Evolutionary conservation across 2,329 filamentous ascomycete genomes (phyloP), one percentile per base, ranked within the genome.

Genomic region (Alternaria arborescens): DNA sequence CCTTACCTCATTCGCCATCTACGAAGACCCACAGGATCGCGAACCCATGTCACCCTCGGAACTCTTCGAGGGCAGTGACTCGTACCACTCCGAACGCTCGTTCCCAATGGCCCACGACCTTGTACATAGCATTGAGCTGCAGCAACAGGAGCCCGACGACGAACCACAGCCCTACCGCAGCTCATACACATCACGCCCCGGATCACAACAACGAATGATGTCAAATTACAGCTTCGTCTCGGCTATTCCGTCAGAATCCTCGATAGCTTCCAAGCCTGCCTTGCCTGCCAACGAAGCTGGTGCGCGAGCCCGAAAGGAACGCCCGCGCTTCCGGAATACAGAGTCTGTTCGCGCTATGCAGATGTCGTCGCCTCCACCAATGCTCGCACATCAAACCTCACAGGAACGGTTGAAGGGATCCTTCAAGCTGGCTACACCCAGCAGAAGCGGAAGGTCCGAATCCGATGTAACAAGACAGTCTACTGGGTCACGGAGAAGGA

Each of bases 281-380:
- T 52, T 66, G n/a, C 69, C 72, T 24, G 65, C 66, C 40, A 71
- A 64, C 47, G 58, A 73, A 47, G 66, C 73, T 59, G 70, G 75
- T 26, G 69, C 71, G 22, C 52, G 85, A 22, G 85, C 89, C 54
- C 83, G 84, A 8, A 86, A 85, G 8, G 83, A 85, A 8, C 85
- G 90, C 3, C 86, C 88, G 5, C 85, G 87, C 1, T 92, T 93
- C 74, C 84, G 89, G 48, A 90, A 89, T 12, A 87, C 90, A 0
- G 90, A 89, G 1, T 88, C 88, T 12, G 86, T 92, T 8, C 87
- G 88, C 51, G 88, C 88, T 1, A 84, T 92, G 79, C 90, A 92
- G 66, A 90, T 92, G 88, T 85, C 86, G 2, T 91, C 89, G 0
- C 89, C 77, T 8, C 72, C 69, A 20, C 74, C 74, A n/a, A 60